Evolutionary conservation across 2,329 filamentous ascomycete species (phyloP).

Genomic region (Penicillium sp.): DNA sequence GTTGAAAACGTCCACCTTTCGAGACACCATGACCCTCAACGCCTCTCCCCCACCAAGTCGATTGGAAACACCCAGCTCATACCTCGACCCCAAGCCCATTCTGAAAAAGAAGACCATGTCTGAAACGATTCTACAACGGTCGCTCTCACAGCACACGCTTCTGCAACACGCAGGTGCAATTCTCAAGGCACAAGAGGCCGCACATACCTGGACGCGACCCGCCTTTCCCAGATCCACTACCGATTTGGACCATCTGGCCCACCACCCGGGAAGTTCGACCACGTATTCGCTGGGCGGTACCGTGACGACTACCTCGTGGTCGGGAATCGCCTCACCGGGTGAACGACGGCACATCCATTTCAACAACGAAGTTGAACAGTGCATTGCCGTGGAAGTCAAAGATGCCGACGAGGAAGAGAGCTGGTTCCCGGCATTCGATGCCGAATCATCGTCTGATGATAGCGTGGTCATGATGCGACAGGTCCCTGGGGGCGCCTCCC

Average conservation of each 20-base stretch:
- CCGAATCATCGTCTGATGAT: conserved; percentile 66
- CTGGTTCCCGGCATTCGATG: conserved; percentile 34
- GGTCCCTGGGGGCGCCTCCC: conserved; percentile 47
- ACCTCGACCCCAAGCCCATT: conserved; percentile 77
- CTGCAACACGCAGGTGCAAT: conserved; percentile 84
- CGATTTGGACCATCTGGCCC: conserved; percentile 60
- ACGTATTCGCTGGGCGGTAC: conserved; percentile 47
- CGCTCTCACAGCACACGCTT: conserved; percentile 79
- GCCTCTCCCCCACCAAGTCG: conserved; percentile 48
- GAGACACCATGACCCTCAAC: conserved; percentile 46
- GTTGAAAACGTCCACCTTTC: conserved; percentile 62
- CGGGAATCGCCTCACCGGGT: conserved; percentile 60
- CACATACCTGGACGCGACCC: conserved; percentile 48
- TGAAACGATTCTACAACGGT: conserved; percentile 86
- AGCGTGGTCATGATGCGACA: conserved; percentile 77
- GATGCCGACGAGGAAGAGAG: conserved; percentile 56
- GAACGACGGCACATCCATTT: conserved; percentile 86
- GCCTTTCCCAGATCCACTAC: conserved; percentile 58
- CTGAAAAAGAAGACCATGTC: conserved; percentile 96
- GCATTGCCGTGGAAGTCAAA: conserved; percentile 86
- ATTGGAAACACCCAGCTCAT: conserved; percentile 59
- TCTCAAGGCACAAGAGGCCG: conserved; percentile 72
- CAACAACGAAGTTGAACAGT: conserved; percentile 91
- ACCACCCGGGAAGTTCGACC: conserved; percentile 53
- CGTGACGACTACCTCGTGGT: conserved; percentile 62